Evolutionary conservation across 768 basidiomycete genomes (phyloP).

Genomic region (Austroboletus eburneus): DNA sequence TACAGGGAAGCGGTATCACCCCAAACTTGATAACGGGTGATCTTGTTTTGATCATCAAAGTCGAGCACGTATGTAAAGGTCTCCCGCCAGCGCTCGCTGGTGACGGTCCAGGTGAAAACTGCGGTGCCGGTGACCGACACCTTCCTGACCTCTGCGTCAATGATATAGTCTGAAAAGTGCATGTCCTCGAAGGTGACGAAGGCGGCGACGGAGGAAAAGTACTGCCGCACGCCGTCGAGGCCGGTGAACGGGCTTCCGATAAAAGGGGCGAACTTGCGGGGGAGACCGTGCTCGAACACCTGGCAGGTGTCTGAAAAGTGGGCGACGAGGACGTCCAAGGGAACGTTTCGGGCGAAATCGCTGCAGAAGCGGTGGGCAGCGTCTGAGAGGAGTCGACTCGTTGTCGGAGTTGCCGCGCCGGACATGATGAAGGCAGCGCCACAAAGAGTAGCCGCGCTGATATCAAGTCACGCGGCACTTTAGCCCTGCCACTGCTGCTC

Average conservation of each 20-base stretch:
- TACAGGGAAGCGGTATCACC: slow-evolving; percentile 64
- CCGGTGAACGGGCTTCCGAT: slow-evolving; percentile 50
- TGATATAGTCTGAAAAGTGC: slow-evolving; percentile 50
- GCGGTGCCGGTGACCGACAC: slow-evolving; percentile 55
- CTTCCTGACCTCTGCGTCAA: slow-evolving; percentile 47
- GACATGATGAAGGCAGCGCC: too few relatives aligned
- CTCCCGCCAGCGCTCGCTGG: slow-evolving; percentile 56
- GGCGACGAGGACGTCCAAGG: slow-evolving; percentile 40
- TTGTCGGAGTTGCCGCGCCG: too few relatives aligned
- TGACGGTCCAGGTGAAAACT: slow-evolving; percentile 53
- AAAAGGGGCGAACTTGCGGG: slow-evolving; percentile 50
- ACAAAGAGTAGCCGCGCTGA: too few relatives aligned
- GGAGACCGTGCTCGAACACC: slow-evolving; percentile 54
- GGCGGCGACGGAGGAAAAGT: slow-evolving; percentile 46
- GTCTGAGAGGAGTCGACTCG: slow-evolving; percentile 31
- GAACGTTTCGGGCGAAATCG: slow-evolving; percentile 45
- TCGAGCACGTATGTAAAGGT: slow-evolving; percentile 56
- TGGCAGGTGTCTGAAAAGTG: slow-evolving; percentile 48
- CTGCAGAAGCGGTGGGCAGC: slow-evolving; percentile 48
- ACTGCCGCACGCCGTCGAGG: slow-evolving; percentile 38
- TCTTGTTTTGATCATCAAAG: slow-evolving; percentile 53
- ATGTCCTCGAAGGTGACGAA: slow-evolving; percentile 49
- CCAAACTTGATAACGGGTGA: slow-evolving; percentile 64
- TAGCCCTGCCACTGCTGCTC: too few relatives aligned
- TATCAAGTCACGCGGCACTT: too few relatives aligned